A percentile compares a stretch with the other conserved stretches of the same genome.
Evolutionary conservation across 768 basidiomycete species (phyloP).

Genomic region (Naganishia friedmannii): DNA sequence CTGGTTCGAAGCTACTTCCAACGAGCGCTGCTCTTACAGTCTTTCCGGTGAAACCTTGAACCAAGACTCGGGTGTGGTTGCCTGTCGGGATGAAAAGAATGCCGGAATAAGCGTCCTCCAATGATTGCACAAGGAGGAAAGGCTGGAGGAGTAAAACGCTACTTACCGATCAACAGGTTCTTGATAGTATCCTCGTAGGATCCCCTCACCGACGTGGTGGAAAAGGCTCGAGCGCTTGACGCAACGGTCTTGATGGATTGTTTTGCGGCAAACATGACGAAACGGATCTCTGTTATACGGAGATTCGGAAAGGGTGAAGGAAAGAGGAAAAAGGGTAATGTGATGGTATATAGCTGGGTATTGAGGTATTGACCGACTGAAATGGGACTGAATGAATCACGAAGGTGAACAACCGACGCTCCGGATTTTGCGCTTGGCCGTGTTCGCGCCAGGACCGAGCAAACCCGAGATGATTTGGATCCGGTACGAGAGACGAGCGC

Average conservation of each 20-base stretch:
- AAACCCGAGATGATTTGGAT: background rate
- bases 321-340: background rate
- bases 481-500: too few species aligned
- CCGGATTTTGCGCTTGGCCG: background rate
- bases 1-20: background rate
- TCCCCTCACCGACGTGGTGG: constrained; percentile 67
- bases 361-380: background rate
- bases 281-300: background rate
- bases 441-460: background rate
- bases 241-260: constrained; percentile 24
- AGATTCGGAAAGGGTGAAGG: background rate
- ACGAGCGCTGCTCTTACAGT: constrained; percentile 61
- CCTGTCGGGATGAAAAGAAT: constrained; percentile 43
- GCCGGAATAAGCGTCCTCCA: background rate
- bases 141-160: background rate
- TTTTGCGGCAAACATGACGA: constrained; percentile 22
- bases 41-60: constrained; percentile 84
- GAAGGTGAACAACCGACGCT: background rate
- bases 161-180: constrained; percentile 72
- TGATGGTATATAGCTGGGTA: background rate
- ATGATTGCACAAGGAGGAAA: background rate
- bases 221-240: constrained; percentile 63
- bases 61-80: constrained; percentile 85
- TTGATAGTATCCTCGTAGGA: constrained; percentile 84
- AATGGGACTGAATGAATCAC: background rate